Base-by-base conservation (phyloP, 306 rosid species). In the Abrus precatorius region DNA sequence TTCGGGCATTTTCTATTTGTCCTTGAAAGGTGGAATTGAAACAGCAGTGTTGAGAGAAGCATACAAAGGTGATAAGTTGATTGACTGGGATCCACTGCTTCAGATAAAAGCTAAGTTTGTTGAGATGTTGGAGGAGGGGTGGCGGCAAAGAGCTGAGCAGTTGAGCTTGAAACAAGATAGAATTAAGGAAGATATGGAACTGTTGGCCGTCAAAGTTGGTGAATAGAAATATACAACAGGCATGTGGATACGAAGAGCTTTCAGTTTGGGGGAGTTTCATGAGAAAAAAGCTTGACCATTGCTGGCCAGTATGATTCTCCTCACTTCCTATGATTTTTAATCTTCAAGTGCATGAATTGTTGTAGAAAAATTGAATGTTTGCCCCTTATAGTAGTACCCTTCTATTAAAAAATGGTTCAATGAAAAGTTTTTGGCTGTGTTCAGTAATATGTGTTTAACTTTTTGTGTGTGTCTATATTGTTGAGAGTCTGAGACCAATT, bases 1-100 rank as follows among this genome's bases (percentile, higher is more conserved):
- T 81, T 67, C 99, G 0, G 97, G 99, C 67, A 92, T 96, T 48
- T 96, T 96, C 34, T 96, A 92, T 68, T 1, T 92, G 90, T 96
- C 99, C 0, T 85, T 90, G 85, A 96, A 93, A 84, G 98, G 94
- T 11, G 97, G 97, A 80, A 96, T 96, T 14, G 85, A 90, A 55
- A 93, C 96, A 3, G 94, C 97, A 0, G 57, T 93, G 89, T 76
- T 93, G 86, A 89, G 97, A 75, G 98, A 92, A 75, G 94, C 98
- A 2, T 96, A 90, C 84, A 53, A 67, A 74, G 85, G 72, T 44
- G 91, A 77, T 56, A 53, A 85, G 80, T 63, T 96, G 90, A 76
- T 90, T 66, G 94, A 92, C 80, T 11, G 88, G 45, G 98, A 92
- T 83, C 99, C 97, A 1, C 45, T 93, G 87, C 91, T 92, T 4